phyloP scores from a whole-genome alignment of 2,329 filamentous ascomycete species.

The Fusarium austroafricanum region DNA sequence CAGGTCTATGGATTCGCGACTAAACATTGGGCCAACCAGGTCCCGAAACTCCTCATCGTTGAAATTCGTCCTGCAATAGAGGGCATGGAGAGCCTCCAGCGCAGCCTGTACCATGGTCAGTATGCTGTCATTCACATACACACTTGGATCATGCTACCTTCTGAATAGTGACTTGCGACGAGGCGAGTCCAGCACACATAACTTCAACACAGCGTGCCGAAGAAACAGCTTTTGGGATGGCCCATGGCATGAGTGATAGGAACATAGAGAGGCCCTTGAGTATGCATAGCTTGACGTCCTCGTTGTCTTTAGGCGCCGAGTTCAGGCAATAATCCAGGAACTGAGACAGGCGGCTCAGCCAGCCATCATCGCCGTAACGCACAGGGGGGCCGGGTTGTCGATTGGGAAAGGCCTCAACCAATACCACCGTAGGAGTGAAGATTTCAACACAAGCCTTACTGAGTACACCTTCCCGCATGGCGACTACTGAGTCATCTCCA shows the following conservation, averaged over 20 bases:
- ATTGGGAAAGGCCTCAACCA: conserved; percentile 80
- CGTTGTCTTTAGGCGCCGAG: conserved; percentile 71
- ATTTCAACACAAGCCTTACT: conserved; percentile 94
- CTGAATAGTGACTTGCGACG: conserved; percentile 76
- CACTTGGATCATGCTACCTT: conserved; percentile 63
- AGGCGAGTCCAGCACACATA: conserved; percentile 77
- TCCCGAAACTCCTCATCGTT: conserved; percentile 81
- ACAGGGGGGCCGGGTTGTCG: conserved; percentile 76
- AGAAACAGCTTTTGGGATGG: conserved; percentile 83
- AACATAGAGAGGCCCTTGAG: conserved; percentile 82
- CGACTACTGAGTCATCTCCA: conserved; percentile 87
- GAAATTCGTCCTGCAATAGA: conserved; percentile 81
- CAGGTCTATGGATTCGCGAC: conserved; percentile 75
- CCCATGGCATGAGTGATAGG: conserved; percentile 85
- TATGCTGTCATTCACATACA: background rate
- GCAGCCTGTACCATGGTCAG: conserved; percentile 67
- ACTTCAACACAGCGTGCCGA: conserved; percentile 76
- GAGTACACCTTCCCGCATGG: conserved; percentile 82
- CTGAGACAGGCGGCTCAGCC: conserved; percentile 81
- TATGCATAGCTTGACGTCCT: conserved; percentile 75
- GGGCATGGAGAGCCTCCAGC: conserved; percentile 83
- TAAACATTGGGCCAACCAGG: conserved; percentile 83
- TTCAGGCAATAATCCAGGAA: conserved; percentile 80
- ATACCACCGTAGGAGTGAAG: conserved; percentile 82
- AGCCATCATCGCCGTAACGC: conserved; percentile 84